Evolutionary conservation across 1,284 basidiomycete genomes (phyloP).

Genomic region (Irpex lacteus): DNA sequence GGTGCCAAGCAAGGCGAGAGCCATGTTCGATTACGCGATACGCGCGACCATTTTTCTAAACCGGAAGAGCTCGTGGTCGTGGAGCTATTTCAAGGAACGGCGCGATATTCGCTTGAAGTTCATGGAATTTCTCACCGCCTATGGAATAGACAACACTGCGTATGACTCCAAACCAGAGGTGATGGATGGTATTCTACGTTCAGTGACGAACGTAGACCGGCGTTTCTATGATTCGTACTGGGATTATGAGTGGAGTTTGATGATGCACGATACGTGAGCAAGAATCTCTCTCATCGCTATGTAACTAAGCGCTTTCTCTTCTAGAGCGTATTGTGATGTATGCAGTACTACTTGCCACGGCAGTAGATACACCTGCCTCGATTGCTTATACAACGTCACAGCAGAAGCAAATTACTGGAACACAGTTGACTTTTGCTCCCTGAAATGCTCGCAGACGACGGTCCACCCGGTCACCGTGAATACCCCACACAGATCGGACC

Average conservation of each 20-base stretch:
- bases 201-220: background rate
- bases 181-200: background rate
- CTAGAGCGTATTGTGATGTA: background rate
- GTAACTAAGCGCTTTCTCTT: background rate
- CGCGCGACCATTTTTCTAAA: slow-evolving; percentile 15
- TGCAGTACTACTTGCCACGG: background rate
- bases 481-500: background rate
- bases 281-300: background rate
- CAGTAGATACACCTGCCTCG: background rate
- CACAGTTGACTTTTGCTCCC: background rate
- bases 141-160: slow-evolving; percentile 8
- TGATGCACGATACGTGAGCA: background rate
- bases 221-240: background rate
- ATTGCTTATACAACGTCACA: background rate
- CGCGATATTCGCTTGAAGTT: slow-evolving; percentile 7
- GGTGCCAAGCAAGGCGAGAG: slow-evolving; percentile 13
- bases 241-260: background rate
- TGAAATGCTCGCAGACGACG: background rate
- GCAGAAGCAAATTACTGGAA: background rate
- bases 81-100: slow-evolving; percentile 16
- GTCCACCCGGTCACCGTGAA: background rate
- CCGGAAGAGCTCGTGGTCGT: slow-evolving; percentile 14
- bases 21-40: slow-evolving; percentile 26
- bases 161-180: background rate
- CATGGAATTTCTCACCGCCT: slow-evolving; percentile 12